Evolutionary conservation across 495 filamentous ascomycete species (phyloP).

Genomic region (Delitschia confertaspora): DNA sequence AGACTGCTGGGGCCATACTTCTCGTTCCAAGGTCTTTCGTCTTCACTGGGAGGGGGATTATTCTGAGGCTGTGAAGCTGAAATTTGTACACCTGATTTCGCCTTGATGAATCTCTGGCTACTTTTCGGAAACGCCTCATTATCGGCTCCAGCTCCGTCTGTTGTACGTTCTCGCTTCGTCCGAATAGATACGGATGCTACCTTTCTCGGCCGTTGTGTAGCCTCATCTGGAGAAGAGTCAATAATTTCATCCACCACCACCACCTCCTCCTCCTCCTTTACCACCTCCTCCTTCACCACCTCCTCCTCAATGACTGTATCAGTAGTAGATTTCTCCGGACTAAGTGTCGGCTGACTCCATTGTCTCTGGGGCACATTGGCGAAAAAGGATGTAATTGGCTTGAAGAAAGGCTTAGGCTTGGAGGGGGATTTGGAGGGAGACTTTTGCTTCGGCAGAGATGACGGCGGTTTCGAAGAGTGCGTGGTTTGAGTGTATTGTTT

Average conservation of each 20-base stretch:
- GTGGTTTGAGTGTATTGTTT: slow-evolving; percentile 4
- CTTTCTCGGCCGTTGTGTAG: slow-evolving; percentile 7
- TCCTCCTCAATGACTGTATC: slow-evolving; percentile 24
- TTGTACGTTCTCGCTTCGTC: slow-evolving; percentile 10
- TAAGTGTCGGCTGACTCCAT: slow-evolving; percentile 23
- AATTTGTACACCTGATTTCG: slow-evolving; percentile 21
- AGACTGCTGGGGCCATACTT: slow-evolving; percentile 62
- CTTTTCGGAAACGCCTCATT: slow-evolving; percentile 8
- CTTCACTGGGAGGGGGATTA: slow-evolving; percentile 21
- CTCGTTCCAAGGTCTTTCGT: slow-evolving; percentile 69
- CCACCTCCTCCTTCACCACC: too few species aligned
- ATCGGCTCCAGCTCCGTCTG: not conserved
- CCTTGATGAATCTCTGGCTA: slow-evolving; percentile 36
- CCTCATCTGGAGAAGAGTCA: slow-evolving; percentile 35
- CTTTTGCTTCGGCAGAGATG: slow-evolving; percentile 9
- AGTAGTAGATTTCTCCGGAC: slow-evolving; percentile 25
- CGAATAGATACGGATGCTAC: slow-evolving; percentile 30
- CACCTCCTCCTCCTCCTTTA: too few species aligned
- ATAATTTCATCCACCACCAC: slow-evolving; percentile 38
- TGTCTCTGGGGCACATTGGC: slow-evolving; percentile 31
- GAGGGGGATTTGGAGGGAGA: slow-evolving; percentile 14
- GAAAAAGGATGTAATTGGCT: slow-evolving; percentile 40
- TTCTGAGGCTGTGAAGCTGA: slow-evolving; percentile 7
- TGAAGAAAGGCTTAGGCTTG: slow-evolving; percentile 27
- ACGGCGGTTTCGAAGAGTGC: slow-evolving; percentile 2